Conservation (phyloP, 2,329 filamentous ascomycete species). For the Xylariaceae sp. region DNA sequence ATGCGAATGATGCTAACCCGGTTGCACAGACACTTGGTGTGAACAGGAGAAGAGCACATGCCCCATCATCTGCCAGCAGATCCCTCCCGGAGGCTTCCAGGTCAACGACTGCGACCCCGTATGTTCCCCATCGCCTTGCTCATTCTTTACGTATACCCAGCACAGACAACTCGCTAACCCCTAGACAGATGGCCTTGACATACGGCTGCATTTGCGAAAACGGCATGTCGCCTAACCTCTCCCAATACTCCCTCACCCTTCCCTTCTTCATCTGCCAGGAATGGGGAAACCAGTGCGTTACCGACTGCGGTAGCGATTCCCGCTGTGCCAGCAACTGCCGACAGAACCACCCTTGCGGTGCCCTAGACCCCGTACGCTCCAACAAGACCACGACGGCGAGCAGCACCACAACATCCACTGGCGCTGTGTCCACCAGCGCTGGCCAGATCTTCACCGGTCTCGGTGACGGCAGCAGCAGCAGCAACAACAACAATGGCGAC, state of each 20-base stretch:
- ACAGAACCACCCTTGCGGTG: slow-evolving; percentile 67
- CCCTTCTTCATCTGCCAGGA: slow-evolving; percentile 72
- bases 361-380: slow-evolving; percentile 54
- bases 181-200: slow-evolving; percentile 48
- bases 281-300: slow-evolving; percentile 65
- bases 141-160: not conserved
- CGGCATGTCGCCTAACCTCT: slow-evolving; percentile 62
- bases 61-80: slow-evolving; percentile 66
- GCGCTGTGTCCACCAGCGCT: slow-evolving; percentile 31
- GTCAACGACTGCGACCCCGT: slow-evolving; percentile 65
- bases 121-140: slow-evolving; percentile 28
- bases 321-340: slow-evolving; percentile 58
- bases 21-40: slow-evolving; percentile 55
- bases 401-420: slow-evolving; percentile 37
- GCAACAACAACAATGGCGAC: not conserved
- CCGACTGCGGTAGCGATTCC: slow-evolving; percentile 49
- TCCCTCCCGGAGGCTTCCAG: slow-evolving; percentile 44
- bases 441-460: slow-evolving; percentile 35
- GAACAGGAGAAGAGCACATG: slow-evolving; percentile 56
- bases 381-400: slow-evolving; percentile 48
- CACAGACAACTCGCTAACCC: slow-evolving; percentile 16
- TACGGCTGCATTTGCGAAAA: slow-evolving; percentile 69
- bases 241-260: slow-evolving; percentile 71
- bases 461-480: slow-evolving; percentile 19
- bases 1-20: slow-evolving; percentile 16